Evolutionary conservation across 345 rosid genomes (phyloP).

Genomic region (Arabidopsis arenosa): DNA sequence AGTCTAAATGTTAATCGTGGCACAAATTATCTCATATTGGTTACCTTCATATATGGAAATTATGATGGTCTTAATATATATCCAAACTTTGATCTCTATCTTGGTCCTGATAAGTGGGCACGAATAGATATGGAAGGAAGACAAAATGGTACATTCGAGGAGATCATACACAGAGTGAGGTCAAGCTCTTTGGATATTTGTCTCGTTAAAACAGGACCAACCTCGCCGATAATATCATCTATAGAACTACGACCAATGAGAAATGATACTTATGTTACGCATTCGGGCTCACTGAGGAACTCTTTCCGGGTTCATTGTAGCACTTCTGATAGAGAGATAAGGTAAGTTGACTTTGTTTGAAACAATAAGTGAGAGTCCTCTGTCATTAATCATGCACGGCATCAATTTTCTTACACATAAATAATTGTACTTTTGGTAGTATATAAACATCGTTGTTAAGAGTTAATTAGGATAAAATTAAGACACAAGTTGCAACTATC

Average conservation of each 20-base stretch:
- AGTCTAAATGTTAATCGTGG: constrained; percentile 32
- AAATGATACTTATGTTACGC: constrained; percentile 3
- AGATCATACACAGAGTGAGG: constrained; percentile 38
- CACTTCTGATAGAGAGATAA: not conserved
- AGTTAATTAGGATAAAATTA: no score
- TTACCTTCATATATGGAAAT: constrained; percentile 43
- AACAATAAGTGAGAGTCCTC: not conserved
- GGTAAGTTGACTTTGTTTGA: constrained; percentile 6
- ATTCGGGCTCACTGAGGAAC: not conserved
- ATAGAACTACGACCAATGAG: constrained; percentile 30
- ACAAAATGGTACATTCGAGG: constrained; percentile 6
- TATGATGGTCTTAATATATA: constrained; percentile 31
- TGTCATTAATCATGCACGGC: not conserved
- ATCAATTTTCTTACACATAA: no score
- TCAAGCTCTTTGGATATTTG: constrained; percentile 38
- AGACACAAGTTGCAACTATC: no score
- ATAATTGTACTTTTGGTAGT: no score
- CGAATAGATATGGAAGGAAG: constrained; percentile 17
- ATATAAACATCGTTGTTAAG: no score
- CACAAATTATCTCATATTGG: constrained; percentile 42
- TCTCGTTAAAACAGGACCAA: constrained; percentile 44
- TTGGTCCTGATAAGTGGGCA: constrained; percentile 43
- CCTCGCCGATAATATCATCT: constrained; percentile 41
- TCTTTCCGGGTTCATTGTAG: not conserved
- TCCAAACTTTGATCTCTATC: constrained; percentile 43